These are phyloP conservation scores for Ascobolus immersus DNA, from an alignment of 495 filamentous ascomycete species.

Conservation along the genomic window DNA sequence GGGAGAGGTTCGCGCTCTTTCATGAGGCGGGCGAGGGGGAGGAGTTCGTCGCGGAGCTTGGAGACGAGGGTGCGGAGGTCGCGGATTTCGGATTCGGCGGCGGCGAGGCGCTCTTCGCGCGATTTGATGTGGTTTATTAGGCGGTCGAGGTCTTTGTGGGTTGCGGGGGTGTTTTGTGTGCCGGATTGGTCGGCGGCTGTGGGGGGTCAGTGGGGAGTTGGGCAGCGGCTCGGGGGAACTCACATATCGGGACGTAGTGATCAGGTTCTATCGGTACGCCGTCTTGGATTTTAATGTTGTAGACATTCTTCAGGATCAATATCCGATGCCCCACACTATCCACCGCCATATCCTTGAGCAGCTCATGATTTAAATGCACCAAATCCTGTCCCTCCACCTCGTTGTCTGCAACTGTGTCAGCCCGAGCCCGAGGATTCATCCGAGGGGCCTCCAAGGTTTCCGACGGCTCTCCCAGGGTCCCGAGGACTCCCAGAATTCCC, in stretches of 20 bases:
- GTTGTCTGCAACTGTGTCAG: constrained; percentile 39
- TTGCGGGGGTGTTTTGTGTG: constrained; percentile 49
- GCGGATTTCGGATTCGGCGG: constrained; percentile 55
- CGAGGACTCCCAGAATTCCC: constrained; percentile 1
- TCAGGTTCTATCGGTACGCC: constrained; percentile 74
- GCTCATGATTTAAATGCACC: constrained; percentile 68
- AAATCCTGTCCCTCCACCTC: constrained; percentile 81
- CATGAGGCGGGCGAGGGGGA: constrained; percentile 66
- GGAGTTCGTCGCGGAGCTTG: constrained; percentile 62
- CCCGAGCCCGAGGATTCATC: constrained; percentile 9
- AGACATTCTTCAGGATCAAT: constrained; percentile 82
- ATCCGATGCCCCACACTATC: constrained; percentile 77
- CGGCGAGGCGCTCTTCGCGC: constrained; percentile 62
- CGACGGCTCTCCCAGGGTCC: not conserved
- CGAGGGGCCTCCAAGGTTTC: no score
- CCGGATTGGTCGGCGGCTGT: no score
- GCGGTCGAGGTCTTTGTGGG: constrained; percentile 70
- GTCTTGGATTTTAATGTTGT: constrained; percentile 80
- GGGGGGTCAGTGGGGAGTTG: not conserved
- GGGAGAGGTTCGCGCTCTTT: constrained; percentile 87
- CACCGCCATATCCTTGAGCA: constrained; percentile 84
- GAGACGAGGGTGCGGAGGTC: constrained; percentile 64
- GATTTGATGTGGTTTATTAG: constrained; percentile 64
- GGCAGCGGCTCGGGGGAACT: constrained; percentile 19
- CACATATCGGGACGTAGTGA: constrained; percentile 85